These are phyloP conservation scores for Apocynum venetum DNA, from an alignment of 257 asterid genomes.

Conservation along the genomic window DNA sequence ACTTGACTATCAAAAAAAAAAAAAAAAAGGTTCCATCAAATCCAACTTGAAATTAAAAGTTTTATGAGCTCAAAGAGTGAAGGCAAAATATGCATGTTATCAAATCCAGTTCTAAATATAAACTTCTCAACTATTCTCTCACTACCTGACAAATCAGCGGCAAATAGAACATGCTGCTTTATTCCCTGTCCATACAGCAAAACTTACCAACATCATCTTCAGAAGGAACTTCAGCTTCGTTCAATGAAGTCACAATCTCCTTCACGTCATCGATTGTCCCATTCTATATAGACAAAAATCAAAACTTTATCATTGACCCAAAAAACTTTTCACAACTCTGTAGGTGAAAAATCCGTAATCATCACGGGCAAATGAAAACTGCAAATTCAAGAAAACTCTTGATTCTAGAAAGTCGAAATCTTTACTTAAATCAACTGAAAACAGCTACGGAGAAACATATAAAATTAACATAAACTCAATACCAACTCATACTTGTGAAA, in stretches of 20 bases:
- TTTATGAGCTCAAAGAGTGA: background rate
- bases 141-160: background rate
- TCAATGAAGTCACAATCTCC: constrained; percentile 32
- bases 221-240: constrained; percentile 41
- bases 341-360: background rate
- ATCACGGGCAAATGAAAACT: background rate
- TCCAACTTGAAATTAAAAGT: background rate
- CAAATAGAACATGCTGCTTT: background rate
- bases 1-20: background rate
- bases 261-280: constrained; percentile 37
- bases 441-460: too few species aligned
- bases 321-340: background rate
- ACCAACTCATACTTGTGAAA: background rate
- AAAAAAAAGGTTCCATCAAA: background rate
- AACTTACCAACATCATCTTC: constrained; percentile 39
- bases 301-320: background rate
- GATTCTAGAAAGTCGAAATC: background rate
- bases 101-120: too few species aligned
- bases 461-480: background rate
- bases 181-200: background rate
- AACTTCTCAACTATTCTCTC: background rate
- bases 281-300: constrained; percentile 15
- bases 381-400: background rate
- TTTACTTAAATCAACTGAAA: background rate
- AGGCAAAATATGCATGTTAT: too few species aligned